Evolutionary conservation across 768 basidiomycete genomes (phyloP), one percentile per base, ranked within the genome.

Genomic region (Kondoa malvinella): DNA sequence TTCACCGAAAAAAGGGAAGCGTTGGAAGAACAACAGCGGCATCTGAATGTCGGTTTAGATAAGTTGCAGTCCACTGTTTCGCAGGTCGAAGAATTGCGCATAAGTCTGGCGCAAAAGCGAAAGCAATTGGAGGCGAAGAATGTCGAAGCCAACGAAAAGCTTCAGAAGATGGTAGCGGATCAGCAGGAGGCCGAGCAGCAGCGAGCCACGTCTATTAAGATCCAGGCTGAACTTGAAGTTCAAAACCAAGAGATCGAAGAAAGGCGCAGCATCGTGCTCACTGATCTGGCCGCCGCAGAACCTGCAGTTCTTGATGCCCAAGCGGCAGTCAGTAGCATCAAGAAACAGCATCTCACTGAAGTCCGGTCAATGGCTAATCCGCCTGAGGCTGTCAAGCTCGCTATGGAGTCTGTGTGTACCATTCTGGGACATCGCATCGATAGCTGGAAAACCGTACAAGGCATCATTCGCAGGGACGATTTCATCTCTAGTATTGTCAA

Each of bases 101-200:
- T 88, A 79, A 95, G 92, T 76, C 84, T 97, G 50, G 92, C 95
- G 1, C 86, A 87, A 73, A 99, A 99, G 77, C 85, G 89, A 25
- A 84, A 86, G 1, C 92, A 97, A 73, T 83, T 99, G 32, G 85
- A 92, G 75, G 87, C 88, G 29, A 99, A 99, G 81, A 83, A 95
- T 73, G 85, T 85, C 0, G 89, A 97, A 78, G 95, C 95, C 14
- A 96, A 99, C 77, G 89, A 90, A 75, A 99, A 99, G 78, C 82
- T 99, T 56, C 86, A 89, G 77, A 89, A 90, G 67, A 97, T 99
- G 94, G 92, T 99, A 16, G 82, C 89, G 4, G 94, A 97, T 77
- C 94, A 99, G 77, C 94, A 96, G 75, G 94, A 97, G 75, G 95
- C 95, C 1, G 95, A 99, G 75, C 89, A 92, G 76, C 95, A 97